A percentile compares a stretch with the other conserved stretches of the same genome.
These are phyloP conservation scores for Pythium phragmitis DNA, from an alignment of 352 stramenopile species.

Conservation along the genomic window DNA sequence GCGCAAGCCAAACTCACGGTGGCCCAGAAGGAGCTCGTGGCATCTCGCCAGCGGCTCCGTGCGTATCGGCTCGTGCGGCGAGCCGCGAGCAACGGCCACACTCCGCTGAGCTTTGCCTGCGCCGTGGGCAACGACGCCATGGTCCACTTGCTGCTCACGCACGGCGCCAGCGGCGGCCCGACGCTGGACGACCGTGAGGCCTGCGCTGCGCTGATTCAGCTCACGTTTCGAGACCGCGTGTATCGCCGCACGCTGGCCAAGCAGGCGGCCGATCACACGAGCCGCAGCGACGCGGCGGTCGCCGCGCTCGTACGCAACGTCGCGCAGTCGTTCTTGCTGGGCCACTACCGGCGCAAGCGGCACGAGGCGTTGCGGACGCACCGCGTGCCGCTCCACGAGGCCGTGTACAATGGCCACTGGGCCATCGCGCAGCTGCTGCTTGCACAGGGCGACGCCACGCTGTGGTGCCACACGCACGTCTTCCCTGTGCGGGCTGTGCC, in stretches of 20 bases:
- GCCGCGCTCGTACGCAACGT: slow-evolving; percentile 59
- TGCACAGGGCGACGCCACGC: slow-evolving; percentile 37
- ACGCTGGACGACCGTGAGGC: slow-evolving; percentile 48
- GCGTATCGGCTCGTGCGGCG: slow-evolving; percentile 54
- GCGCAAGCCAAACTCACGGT: slow-evolving; percentile 28
- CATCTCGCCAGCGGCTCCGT: slow-evolving; percentile 45
- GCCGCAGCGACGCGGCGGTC: slow-evolving; percentile 43
- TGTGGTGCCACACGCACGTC: slow-evolving; percentile 66
- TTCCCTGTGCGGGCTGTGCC: slow-evolving; percentile 51
- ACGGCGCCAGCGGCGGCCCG: slow-evolving; percentile 48
- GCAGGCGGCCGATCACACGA: neutral
- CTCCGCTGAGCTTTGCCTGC: slow-evolving; percentile 62
- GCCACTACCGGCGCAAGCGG: slow-evolving; percentile 48
- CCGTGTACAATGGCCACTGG: slow-evolving; percentile 61
- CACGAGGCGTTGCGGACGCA: slow-evolving; percentile 52
- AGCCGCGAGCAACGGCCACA: slow-evolving; percentile 65
- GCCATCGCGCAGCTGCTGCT: slow-evolving; percentile 56
- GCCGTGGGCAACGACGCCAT: slow-evolving; percentile 74
- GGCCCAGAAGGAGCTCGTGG: slow-evolving; percentile 39
- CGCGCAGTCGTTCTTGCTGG: slow-evolving; percentile 58
- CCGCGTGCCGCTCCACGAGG: slow-evolving; percentile 72
- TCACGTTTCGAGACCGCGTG: slow-evolving; percentile 50
- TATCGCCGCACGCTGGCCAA: slow-evolving; percentile 19
- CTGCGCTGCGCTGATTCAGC: slow-evolving; percentile 66
- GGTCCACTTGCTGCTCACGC: slow-evolving; percentile 63